Percentiles rank a stretch among this genome's conserved stretches.
phyloP scores from a whole-genome alignment of 2,329 filamentous ascomycete species.

The Pseudogymnoascus destructans region DNA sequence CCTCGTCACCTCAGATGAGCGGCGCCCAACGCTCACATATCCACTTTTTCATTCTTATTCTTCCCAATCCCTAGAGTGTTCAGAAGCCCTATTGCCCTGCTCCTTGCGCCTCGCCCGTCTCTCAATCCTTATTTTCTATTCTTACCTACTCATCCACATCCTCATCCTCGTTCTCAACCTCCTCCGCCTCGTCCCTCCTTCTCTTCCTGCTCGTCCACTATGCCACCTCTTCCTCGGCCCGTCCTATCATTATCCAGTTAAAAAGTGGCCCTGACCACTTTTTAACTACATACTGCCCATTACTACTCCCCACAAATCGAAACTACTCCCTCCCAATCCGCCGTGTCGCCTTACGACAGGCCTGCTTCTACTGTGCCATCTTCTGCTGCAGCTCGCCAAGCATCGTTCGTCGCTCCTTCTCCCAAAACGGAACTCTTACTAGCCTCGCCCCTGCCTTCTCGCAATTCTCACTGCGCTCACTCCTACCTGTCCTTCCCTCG shows the following conservation, averaged over 20 bases:
- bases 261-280: neutral
- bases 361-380: neutral
- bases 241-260: conserved; percentile 1
- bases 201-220: neutral
- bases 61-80: neutral
- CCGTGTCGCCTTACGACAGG: neutral
- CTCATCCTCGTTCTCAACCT: neutral
- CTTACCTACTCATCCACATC: neutral
- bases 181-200: neutral
- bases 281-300: neutral
- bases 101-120: neutral
- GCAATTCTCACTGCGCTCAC: neutral
- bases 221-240: conserved; percentile 1
- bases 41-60: neutral
- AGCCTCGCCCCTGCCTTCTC: neutral
- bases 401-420: neutral
- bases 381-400: neutral
- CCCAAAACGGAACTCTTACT: conserved; percentile 3
- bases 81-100: neutral
- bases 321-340: neutral
- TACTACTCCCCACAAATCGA: neutral
- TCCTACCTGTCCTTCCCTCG: neutral
- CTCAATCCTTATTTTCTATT: neutral
- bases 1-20: neutral
- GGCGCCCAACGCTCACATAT: neutral